phyloP scores from a whole-genome alignment of 2,329 filamentous ascomycete genomes.

The Diaporthe longicolla region DNA sequence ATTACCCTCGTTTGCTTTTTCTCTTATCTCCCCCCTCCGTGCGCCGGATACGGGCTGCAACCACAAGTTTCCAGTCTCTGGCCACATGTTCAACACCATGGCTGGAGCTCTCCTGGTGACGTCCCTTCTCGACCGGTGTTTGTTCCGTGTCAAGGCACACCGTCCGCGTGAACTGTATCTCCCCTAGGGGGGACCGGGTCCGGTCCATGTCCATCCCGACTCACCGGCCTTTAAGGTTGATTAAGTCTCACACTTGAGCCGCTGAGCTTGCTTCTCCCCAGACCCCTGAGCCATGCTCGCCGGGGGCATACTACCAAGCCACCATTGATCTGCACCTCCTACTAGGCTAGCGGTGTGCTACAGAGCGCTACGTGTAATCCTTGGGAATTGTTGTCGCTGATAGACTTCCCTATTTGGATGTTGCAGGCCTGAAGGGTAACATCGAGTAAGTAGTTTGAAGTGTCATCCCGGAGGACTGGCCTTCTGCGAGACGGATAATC shows the following conservation, averaged over 20 bases:
- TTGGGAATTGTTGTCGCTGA: constrained; percentile 2
- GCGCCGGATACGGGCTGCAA: background rate
- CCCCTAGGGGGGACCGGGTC: background rate
- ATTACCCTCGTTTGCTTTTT: background rate
- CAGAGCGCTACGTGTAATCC: constrained; percentile 8
- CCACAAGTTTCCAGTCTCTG: background rate
- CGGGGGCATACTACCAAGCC: constrained; percentile 2
- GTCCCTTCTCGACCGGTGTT: background rate
- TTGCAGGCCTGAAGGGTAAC: background rate
- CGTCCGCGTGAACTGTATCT: constrained; percentile 9
- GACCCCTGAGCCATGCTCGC: constrained; percentile 1
- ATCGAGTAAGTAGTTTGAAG: background rate
- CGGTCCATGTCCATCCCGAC: constrained; percentile 3
- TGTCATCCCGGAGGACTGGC: constrained; percentile 4
- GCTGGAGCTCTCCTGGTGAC: background rate
- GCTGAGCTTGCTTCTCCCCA: constrained; percentile 23
- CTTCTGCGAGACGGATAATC: background rate
- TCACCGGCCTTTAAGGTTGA: constrained; percentile 18
- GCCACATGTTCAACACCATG: constrained; percentile 8
- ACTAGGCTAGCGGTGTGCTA: constrained; percentile 1
- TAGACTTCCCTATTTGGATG: constrained; percentile 5
- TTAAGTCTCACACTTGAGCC: background rate
- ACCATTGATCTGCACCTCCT: background rate
- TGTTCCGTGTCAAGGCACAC: background rate
- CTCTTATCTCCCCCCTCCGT: background rate